phyloP scores from a whole-genome alignment of 176 grass and related monocot species.

The Olyra latifolia region DNA sequence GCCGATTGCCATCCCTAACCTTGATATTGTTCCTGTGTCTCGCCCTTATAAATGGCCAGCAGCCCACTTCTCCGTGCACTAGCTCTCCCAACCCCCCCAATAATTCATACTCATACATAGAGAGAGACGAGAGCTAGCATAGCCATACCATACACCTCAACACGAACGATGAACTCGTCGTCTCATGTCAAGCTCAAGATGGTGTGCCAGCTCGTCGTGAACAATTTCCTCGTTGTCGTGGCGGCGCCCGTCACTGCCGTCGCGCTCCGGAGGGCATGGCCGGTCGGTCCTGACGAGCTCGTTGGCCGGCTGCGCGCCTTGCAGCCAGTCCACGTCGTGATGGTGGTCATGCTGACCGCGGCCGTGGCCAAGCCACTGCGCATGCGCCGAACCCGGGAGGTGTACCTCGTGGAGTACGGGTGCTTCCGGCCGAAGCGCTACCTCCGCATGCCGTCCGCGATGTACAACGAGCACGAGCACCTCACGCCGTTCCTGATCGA shows the following conservation, averaged over 20 bases:
- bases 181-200: not conserved
- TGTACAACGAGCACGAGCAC: slow-evolving; percentile 43
- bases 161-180: too few relatives aligned
- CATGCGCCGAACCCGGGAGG: slow-evolving; percentile 1
- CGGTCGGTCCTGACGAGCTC: not conserved
- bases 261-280: not conserved
- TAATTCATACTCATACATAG: too few relatives aligned
- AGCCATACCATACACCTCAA: too few relatives aligned
- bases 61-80: too few relatives aligned
- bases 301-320: not conserved
- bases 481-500: slow-evolving; percentile 46
- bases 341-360: not conserved
- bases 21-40: too few relatives aligned
- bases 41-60: too few relatives aligned
- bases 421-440: slow-evolving; percentile 45
- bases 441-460: slow-evolving; percentile 41
- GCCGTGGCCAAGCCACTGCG: slow-evolving; percentile 1
- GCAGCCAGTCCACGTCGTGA: not conserved
- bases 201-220: slow-evolving; percentile 10
- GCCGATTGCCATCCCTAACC: too few relatives aligned
- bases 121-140: too few relatives aligned
- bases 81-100: too few relatives aligned
- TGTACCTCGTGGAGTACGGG: slow-evolving; percentile 60
- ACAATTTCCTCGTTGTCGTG: slow-evolving; percentile 24
- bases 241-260: not conserved